Base-by-base conservation (phyloP, 2,329 filamentous ascomycete species). In the Colletotrichum musae region DNA sequence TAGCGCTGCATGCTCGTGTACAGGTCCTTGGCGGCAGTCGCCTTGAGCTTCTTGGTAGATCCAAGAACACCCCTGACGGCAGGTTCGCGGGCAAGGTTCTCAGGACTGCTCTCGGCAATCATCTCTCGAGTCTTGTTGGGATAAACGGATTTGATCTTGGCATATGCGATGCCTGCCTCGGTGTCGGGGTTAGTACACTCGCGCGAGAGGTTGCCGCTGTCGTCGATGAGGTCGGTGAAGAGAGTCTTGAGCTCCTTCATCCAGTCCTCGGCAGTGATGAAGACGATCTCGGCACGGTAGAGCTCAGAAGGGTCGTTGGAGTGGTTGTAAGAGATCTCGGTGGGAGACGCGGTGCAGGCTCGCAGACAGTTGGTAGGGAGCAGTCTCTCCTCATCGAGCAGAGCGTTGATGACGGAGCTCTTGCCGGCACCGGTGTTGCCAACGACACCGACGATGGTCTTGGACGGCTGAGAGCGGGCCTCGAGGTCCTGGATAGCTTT, bases 391-490 rank as follows among this genome's bases (percentile, higher is more conserved):
- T 91, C 87, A 36, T 91, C 88, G 0, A 91, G 80, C 51, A 92
- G 74, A 0, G 89, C 89, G 73, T 92, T 92, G 75, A 92, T 90
- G 0, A 91, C 80, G 2, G 86, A 89, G 21, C 85, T 88, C 74
- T 92, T 92, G 0, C 89, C 89, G 1, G 87, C 85, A 0, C 89
- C 89, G 0, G 90, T 92, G 60, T 85, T 88, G 2, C 89, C 89
- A 4, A 89, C 85, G 1, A 92, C 85, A 6, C 88, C 89, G n/a
- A 91, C 81, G 0, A 91, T 80, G 1, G 64, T 58, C 32, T 62
- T 62, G 28, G 57, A 39, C 15, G 68, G 51, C 83, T 83, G 32
- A 76, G 79, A 3, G 73, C 73, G 26, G 78, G 78, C 5, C 75
- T 74, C 3, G 5, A 71, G 32, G 13, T 59, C 45, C 6, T 58